These are phyloP conservation scores for Tricholoma sp. DNA, from an alignment of 768 basidiomycete species.

Conservation along the genomic window DNA sequence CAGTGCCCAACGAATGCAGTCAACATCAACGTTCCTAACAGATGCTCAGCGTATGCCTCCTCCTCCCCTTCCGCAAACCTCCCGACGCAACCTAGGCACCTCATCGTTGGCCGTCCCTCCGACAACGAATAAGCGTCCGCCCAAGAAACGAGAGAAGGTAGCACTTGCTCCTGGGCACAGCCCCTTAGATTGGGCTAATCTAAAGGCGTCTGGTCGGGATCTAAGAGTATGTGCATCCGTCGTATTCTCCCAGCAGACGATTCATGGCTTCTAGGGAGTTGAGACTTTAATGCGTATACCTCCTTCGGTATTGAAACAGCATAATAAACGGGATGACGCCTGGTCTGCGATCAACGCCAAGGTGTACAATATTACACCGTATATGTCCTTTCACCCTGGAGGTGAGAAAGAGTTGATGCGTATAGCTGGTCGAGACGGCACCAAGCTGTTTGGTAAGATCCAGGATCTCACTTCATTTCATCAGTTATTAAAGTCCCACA, in stretches of 20 bases:
- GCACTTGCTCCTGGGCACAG: constrained; percentile 88
- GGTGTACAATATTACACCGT: constrained; percentile 95
- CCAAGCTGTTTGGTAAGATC: constrained; percentile 83
- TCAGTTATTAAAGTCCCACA: neutral
- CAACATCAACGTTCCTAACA: constrained; percentile 31
- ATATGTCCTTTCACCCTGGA: constrained; percentile 89
- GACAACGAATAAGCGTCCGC: constrained; percentile 57
- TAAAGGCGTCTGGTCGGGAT: constrained; percentile 79
- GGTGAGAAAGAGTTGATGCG: constrained; percentile 94
- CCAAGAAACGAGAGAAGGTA: constrained; percentile 68
- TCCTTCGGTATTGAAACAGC: constrained; percentile 70
- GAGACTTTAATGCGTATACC: constrained; percentile 65
- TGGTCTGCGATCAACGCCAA: constrained; percentile 92
- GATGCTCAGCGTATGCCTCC: constrained; percentile 54
- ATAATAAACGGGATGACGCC: constrained; percentile 82
- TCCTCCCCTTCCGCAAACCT: constrained; percentile 37
- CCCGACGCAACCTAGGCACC: constrained; percentile 36
- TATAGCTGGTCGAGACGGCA: constrained; percentile 91
- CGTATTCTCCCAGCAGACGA: neutral
- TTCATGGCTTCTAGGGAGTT: constrained; percentile 50
- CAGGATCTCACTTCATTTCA: neutral
- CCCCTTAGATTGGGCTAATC: constrained; percentile 88
- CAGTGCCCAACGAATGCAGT: constrained; percentile 62
- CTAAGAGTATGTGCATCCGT: constrained; percentile 51
- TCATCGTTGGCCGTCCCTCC: constrained; percentile 54